Conservation (phyloP, 495 filamentous ascomycete species). For the Sphaerosporella brunnea region DNA sequence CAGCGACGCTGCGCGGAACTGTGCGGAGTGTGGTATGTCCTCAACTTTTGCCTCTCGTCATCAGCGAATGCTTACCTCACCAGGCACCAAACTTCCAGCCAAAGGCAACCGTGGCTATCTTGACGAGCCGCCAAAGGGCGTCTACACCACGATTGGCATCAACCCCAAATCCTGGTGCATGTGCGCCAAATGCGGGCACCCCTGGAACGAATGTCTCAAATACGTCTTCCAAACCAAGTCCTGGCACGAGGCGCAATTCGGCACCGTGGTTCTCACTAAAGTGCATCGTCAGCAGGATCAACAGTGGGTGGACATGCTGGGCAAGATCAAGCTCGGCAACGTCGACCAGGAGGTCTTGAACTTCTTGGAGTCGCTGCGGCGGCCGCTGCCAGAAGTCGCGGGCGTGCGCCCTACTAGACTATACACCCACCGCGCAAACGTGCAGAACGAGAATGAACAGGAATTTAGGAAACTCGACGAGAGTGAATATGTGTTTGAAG, state of each 20-base stretch:
- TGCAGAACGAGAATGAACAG: slow-evolving; percentile 11
- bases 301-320: slow-evolving; percentile 17
- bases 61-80: neutral
- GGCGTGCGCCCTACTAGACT: slow-evolving; percentile 21
- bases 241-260: slow-evolving; percentile 17
- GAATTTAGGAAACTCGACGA: slow-evolving; percentile 15
- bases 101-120: neutral
- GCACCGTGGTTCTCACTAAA: slow-evolving; percentile 6
- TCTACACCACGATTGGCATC: neutral
- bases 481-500: slow-evolving; percentile 6
- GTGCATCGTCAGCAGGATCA: slow-evolving; percentile 20
- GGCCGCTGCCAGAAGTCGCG: slow-evolving; percentile 7
- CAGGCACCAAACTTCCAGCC: neutral
- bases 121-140: neutral
- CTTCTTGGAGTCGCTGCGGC: slow-evolving; percentile 7
- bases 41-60: neutral
- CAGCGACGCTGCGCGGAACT: neutral
- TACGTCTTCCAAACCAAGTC: slow-evolving; percentile 23
- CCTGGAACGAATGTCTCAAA: slow-evolving; percentile 19
- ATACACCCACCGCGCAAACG: slow-evolving; percentile 15
- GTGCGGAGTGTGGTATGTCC: neutral
- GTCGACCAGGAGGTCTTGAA: slow-evolving; percentile 5
- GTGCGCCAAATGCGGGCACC: slow-evolving; percentile 8
- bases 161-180: neutral
- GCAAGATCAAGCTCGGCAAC: slow-evolving; percentile 15